A percentile compares a stretch with the other conserved stretches of the same genome.
Evolutionary conservation across 2,329 filamentous ascomycete species (phyloP).

Genomic region (Epichloe aotearoae): DNA sequence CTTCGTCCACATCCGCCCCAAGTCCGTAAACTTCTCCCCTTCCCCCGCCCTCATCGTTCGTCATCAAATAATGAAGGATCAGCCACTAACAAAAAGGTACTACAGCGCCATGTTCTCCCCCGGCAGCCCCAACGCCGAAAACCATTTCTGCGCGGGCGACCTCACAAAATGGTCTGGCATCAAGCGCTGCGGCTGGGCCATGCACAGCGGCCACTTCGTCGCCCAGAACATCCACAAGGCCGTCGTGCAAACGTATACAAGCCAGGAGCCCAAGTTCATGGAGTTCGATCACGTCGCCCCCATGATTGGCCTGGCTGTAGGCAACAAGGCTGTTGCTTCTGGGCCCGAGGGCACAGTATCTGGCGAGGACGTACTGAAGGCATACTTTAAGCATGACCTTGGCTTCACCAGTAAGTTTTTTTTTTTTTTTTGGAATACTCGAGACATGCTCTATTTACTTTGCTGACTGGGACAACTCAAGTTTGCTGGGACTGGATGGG

Average conservation of each 20-base stretch:
- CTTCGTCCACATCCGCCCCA: conserved; percentile 48
- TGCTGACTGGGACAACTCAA: conserved; percentile 11
- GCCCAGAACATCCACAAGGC: conserved; percentile 55
- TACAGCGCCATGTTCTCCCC: conserved; percentile 27
- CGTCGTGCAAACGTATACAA: conserved; percentile 32
- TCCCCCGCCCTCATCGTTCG: too few relatives aligned
- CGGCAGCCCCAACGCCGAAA: conserved; percentile 39
- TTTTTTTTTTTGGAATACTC: too few relatives aligned
- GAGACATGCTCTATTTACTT: too few relatives aligned
- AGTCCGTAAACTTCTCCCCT: conserved; percentile 22
- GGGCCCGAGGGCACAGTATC: conserved; percentile 42
- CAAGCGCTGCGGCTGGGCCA: conserved; percentile 64
- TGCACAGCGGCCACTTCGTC: conserved; percentile 56
- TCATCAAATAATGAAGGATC: too few relatives aligned
- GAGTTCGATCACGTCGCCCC: conserved; percentile 42
- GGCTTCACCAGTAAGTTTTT: conserved; percentile 45
- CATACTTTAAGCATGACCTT: conserved; percentile 56
- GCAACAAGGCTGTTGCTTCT: conserved; percentile 54
- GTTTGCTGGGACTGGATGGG: conserved; percentile 44
- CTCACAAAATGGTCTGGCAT: conserved; percentile 61
- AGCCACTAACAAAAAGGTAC: background rate
- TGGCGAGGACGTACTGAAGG: conserved; percentile 48
- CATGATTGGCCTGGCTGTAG: conserved; percentile 60
- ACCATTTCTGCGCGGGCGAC: conserved; percentile 60
- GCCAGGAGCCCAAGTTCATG: conserved; percentile 30